Base-by-base conservation (phyloP, 495 filamentous ascomycete species). In the Xylaria intraflava region DNA sequence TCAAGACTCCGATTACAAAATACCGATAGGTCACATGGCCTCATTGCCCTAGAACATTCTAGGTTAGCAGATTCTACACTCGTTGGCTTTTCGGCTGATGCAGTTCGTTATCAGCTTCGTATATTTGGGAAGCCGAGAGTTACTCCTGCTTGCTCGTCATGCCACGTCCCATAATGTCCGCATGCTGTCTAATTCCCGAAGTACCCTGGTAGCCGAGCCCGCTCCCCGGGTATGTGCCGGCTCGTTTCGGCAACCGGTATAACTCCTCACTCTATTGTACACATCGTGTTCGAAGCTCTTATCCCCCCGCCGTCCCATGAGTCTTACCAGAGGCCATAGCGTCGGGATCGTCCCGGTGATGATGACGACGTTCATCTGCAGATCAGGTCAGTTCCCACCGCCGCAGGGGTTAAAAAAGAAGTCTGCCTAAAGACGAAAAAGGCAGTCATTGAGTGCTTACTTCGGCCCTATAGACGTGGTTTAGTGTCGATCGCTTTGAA, bases 311-410 rank as follows among this genome's bases (percentile, higher is more conserved):
- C 51, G 30, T 20, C 23, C 17, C 23, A 49, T 4, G 14, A 47
- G 22, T 26, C 39, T 39, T 6, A 59, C 16, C 9, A 59, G 19
- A 12, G 56, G 56, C 56, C 56, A 59, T 11, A 59, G 27, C 14
- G 56, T 39, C 2, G 56, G 56, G 41, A 59, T 55, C 2, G 46
- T 51, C 5, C 56, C 56, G 17, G 54, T 23, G 10, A 59, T 59
- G 19, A 59, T 55, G 20, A 59, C 40, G 12, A 59, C 40, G 38
- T 59, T 51, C 56, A 59, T 59, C 56, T 59, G 20, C 12, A 7
- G n/a, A 24, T 11, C 10, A 16, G 11, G 22, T 46, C 49, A 53
- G 41, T 36, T 22, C 30, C 4, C 23, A 1, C 26, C 16, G 1
- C 2, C 19, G 16, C 2, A 6, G 3, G n/a, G n/a, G n/a, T n/a